Percentiles rank a stretch among this genome's conserved stretches.
phyloP scores from a whole-genome alignment of 2,329 filamentous ascomycete genomes.

The Fusarium coffeatum region DNA sequence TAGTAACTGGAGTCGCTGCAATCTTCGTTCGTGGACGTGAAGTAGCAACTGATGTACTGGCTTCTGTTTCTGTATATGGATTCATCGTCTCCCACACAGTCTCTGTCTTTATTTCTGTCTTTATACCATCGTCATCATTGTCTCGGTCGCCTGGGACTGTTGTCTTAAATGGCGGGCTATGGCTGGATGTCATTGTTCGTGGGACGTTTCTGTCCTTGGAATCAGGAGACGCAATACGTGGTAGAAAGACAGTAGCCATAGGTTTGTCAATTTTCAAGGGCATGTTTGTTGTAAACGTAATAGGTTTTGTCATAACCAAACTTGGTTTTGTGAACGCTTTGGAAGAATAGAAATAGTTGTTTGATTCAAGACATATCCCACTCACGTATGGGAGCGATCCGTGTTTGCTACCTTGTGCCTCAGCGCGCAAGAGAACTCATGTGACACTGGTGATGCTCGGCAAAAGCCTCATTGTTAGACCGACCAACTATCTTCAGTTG shows the following conservation, averaged over 20 bases:
- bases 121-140: background rate
- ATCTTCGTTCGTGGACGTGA: background rate
- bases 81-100: constrained; percentile 33
- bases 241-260: constrained; percentile 24
- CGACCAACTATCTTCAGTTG: constrained; percentile 31
- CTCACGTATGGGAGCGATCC: constrained; percentile 13
- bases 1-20: background rate
- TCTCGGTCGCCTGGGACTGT: constrained; percentile 6
- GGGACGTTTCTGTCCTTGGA: constrained; percentile 9
- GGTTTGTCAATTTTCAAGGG: constrained; percentile 26
- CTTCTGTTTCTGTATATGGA: constrained; percentile 10
- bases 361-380: constrained; percentile 22
- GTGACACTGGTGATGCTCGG: constrained; percentile 35
- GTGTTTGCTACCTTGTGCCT: constrained; percentile 42
- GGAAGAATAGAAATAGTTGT: constrained; percentile 9
- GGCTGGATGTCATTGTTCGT: constrained; percentile 19
- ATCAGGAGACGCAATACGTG: constrained; percentile 11
- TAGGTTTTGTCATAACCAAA: constrained; percentile 18
- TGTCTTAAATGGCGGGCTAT: constrained; percentile 19
- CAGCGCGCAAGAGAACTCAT: constrained; percentile 28
- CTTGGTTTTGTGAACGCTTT: constrained; percentile 7
- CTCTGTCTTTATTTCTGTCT: constrained; percentile 16
- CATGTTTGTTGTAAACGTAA: constrained; percentile 8
- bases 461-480: constrained; percentile 37
- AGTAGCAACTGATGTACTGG: constrained; percentile 5